phyloP scores from a whole-genome alignment of 108 stramenopile species.

The Fragilariopsis cylindrus region DNA sequence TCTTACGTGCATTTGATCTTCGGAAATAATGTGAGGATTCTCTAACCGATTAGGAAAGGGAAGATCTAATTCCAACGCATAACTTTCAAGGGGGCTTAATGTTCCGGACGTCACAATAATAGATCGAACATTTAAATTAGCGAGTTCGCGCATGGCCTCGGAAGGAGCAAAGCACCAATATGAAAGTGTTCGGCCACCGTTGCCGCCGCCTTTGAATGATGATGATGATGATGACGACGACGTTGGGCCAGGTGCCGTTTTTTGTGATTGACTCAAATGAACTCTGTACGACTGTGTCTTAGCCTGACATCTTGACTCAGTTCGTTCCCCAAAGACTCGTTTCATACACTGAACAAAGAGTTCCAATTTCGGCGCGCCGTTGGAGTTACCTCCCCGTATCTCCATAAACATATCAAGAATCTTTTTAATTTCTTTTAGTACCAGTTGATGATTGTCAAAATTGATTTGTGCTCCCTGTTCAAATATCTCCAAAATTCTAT shows the following conservation, averaged over 20 bases:
- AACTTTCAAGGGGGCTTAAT: slow-evolving; percentile 91
- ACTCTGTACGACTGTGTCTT: slow-evolving; percentile 83
- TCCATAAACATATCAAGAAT: slow-evolving; percentile 76
- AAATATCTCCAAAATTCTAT: slow-evolving; percentile 85
- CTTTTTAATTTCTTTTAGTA: slow-evolving; percentile 60
- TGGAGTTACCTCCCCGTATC: slow-evolving; percentile 45
- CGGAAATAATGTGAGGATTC: slow-evolving; percentile 91
- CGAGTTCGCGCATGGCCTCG: slow-evolving; percentile 91
- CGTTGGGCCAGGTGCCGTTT: neutral
- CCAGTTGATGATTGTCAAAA: slow-evolving; percentile 67
- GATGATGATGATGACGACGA: neutral
- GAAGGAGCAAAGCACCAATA: slow-evolving; percentile 99
- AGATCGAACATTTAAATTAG: slow-evolving; percentile 73
- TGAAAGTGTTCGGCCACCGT: slow-evolving; percentile 68
- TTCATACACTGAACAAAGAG: slow-evolving; percentile 76
- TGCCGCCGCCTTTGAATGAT: slow-evolving; percentile 17
- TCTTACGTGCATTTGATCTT: slow-evolving; percentile 84
- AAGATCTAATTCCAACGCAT: slow-evolving; percentile 87
- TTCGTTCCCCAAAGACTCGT: slow-evolving; percentile 71
- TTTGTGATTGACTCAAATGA: slow-evolving; percentile 49
- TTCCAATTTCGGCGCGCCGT: slow-evolving; percentile 69
- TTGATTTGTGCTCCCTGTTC: slow-evolving; percentile 67
- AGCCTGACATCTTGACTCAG: slow-evolving; percentile 67
- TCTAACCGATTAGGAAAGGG: slow-evolving; percentile 89
- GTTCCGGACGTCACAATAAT: slow-evolving; percentile 96